Base-by-base conservation (phyloP, 2,329 filamentous ascomycete species). In the Capronia americana region DNA sequence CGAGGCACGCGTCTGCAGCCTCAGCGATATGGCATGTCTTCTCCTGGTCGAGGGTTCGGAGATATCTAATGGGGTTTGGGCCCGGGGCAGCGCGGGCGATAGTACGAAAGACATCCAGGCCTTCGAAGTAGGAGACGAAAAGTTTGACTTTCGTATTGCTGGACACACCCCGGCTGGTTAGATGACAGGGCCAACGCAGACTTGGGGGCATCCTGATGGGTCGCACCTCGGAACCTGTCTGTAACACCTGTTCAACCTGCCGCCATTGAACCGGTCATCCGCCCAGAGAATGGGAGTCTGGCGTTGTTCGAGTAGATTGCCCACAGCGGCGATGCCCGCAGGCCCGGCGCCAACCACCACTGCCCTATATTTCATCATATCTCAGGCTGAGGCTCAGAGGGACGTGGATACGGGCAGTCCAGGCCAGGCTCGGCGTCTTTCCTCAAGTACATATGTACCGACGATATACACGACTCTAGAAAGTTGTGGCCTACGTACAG, bases 71-170 rank as follows among this genome's bases (percentile, higher is more conserved):
- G 20, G 85, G 83, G 74, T 88, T 87, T 1, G 84, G 83, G 7
- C 79, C 78, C 12, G 79, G 78, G 2, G 82, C 78, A 24, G 76
- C 77, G 57, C 82, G 78, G 57, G 84, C 77, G 54, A 88, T 81
- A 20, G 82, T 76, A 65, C 79, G 78, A 73, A 89, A 88, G 0
- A 85, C 79, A 41, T 81, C 75, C 1, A 85, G 75, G 1, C 82
- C 85, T 20, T 83, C 80, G 20, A 85, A 85, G 74, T 84, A 89
- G 30, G 84, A 79, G 65, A 86, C 77, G 73, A 89, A 89, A 24
- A 87, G 79, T 53, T 82, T 81, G 50, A 86, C 86, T 73, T 86
- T 88, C 64, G 87, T 89, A 74, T 89, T 89, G 71, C 82, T 85
- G 73, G 56, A n/a, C 6, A 38, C 4, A 26, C 12, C 38, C 38